phyloP scores from a whole-genome alignment of 2,329 filamentous ascomycete species.

The Fusarium burgessii region DNA sequence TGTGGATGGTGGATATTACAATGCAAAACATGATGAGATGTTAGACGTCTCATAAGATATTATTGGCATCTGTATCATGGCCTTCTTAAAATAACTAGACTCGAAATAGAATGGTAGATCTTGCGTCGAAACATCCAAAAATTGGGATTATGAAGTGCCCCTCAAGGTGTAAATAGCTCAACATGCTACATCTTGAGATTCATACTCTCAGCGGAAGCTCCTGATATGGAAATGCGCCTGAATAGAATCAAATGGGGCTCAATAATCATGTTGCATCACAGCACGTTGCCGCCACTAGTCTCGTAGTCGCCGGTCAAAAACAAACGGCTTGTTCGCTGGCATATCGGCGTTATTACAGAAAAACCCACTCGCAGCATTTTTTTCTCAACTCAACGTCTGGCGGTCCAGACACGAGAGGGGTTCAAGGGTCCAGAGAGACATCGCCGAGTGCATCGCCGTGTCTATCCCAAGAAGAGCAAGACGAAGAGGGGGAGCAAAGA shows the following conservation, averaged over 20 bases:
- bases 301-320: constrained; percentile 32
- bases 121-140: neutral
- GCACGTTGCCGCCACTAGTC: constrained; percentile 38
- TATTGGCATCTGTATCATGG: constrained; percentile 22
- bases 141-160: neutral
- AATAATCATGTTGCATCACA: constrained; percentile 24
- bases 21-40: constrained; percentile 10
- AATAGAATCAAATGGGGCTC: constrained; percentile 16
- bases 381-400: constrained; percentile 17
- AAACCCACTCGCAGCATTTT: constrained; percentile 30
- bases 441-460: constrained; percentile 39
- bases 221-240: constrained; percentile 23
- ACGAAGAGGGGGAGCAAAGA: constrained; percentile 3
- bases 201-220: constrained; percentile 24
- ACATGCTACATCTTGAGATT: constrained; percentile 4
- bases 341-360: constrained; percentile 39
- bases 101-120: constrained; percentile 25
- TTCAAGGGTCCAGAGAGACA: constrained; percentile 35
- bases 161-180: constrained; percentile 26
- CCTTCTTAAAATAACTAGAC: constrained; percentile 20
- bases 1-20: neutral
- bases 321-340: constrained; percentile 34
- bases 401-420: constrained; percentile 34
- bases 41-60: constrained; percentile 6
- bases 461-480: constrained; percentile 42